Evolutionary conservation across 139 green algal genomes (phyloP).

Genomic region (Pleodorina starrii): DNA sequence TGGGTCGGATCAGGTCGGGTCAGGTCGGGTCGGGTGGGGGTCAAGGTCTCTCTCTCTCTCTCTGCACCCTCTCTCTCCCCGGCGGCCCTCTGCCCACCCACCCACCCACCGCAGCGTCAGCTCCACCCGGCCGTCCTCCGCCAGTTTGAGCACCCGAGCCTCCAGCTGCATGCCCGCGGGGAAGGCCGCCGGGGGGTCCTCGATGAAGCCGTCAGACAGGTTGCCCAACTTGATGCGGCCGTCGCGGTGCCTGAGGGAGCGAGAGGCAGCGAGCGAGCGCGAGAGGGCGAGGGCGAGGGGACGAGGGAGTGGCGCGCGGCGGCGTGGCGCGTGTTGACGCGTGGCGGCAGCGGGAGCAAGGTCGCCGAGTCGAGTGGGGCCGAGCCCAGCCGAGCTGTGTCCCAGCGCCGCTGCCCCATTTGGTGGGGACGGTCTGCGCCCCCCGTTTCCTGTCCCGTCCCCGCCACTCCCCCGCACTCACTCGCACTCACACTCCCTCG

Average conservation of each 20-base stretch:
- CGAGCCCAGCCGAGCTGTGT: no score
- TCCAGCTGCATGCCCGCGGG: constrained; percentile 81
- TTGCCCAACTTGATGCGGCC: constrained; percentile 86
- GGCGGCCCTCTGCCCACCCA: not conserved
- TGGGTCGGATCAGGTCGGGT: not conserved
- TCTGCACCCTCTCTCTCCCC: not conserved
- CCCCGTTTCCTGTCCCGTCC: no score
- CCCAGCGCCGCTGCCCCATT: no score
- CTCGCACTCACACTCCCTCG: no score
- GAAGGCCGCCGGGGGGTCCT: constrained; percentile 84
- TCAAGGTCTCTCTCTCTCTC: no score
- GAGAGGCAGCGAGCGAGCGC: not conserved
- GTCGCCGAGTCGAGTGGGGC: no score
- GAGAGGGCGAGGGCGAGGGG: no score
- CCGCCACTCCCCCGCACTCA: no score
- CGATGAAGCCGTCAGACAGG: constrained; percentile 86
- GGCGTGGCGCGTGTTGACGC: no score
- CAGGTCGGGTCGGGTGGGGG: no score
- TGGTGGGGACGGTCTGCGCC: no score
- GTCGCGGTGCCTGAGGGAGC: constrained; percentile 56
- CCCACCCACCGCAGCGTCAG: constrained; percentile 69
- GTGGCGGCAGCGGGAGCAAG: no score
- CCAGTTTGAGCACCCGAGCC: constrained; percentile 12
- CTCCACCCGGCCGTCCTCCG: constrained; percentile 67
- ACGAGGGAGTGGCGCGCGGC: not conserved